Evolutionary conservation across 306 rosid genomes (phyloP), one percentile per base, ranked within the genome.

Genomic region (Cicer chorassanicum): DNA sequence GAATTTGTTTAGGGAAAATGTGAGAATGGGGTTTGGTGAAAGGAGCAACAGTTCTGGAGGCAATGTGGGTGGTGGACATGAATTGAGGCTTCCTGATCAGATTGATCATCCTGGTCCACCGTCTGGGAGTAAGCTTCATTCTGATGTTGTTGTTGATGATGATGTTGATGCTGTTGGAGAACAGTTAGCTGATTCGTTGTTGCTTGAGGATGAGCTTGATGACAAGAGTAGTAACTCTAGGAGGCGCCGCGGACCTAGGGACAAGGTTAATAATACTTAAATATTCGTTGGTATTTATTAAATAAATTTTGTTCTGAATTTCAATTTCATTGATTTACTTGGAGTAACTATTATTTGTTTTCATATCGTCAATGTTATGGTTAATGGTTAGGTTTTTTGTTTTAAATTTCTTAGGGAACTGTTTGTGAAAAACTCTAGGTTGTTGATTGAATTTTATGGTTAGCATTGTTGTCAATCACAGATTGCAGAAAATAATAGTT

Each of bases 51-150:
- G n/a, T 29, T 29, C 34, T 39, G 55, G 75, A 54, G 84, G 84
- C 43, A 80, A 81, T 54, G 73, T 62, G 55, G 86, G 63, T 0
- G 34, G 34, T 29, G 34, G 34, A 29, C 68, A 59, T 34, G 81
- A 78, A 68, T 44, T 69, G 79, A 80, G 86, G 61, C 80, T 86
- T 34, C 56, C 72, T 73, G 84, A 87, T 65, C 96, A 80, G 86
- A 87, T 86, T 80, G 96, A 88, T 81, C 84, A 62, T 15, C 93
- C 83, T 0, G 96, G 84, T 45, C 88, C 82, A 2, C 92, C 92
- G 0, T 39, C 92, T 0, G 86, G 89, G 51, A 88, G 86, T 70
- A 76, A 68, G 59, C 86, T 87, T 34, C 88, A 59, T 73, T 87
- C 91, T 0, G 83, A 84, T 51, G 34, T 3, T 29, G 29, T 21